Conservation (phyloP, 2,329 filamentous ascomycete genomes). For the Ophiocordyceps camponoti-saundersi region DNA sequence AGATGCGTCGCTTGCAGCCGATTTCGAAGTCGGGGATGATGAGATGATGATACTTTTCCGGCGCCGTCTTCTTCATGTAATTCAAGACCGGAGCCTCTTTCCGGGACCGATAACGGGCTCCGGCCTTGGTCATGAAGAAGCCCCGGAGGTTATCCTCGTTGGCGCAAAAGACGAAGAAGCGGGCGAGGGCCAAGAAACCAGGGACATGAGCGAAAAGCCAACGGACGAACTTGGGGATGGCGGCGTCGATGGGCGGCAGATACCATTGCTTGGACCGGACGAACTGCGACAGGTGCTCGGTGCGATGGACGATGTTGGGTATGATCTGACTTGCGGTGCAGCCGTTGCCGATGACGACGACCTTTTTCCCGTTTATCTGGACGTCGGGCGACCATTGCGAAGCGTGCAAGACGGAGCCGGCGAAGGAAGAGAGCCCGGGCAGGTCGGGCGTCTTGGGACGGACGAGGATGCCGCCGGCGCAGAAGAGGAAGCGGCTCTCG, state of each 20-base stretch:
- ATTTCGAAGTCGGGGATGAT: constrained; percentile 44
- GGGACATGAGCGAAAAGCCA: constrained; percentile 29
- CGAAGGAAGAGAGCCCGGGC: constrained; percentile 30
- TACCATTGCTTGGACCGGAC: constrained; percentile 26
- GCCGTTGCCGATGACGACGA: constrained; percentile 37
- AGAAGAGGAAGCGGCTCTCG: constrained; percentile 23
- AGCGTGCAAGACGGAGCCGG: constrained; percentile 35
- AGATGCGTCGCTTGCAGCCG: constrained; percentile 47
- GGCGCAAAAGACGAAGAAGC: constrained; percentile 22
- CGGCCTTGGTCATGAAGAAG: constrained; percentile 23
- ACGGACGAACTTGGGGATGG: constrained; percentile 5
- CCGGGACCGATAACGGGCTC: constrained; percentile 16
- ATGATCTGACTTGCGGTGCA: constrained; percentile 37
- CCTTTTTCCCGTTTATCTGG: constrained; percentile 27
- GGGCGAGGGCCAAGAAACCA: constrained; percentile 20
- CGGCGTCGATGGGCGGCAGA: constrained; percentile 12
- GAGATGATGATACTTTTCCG: constrained; percentile 42
- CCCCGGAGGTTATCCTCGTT: constrained; percentile 13
- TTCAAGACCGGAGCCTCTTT: constrained; percentile 20
- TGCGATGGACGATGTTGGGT: constrained; percentile 20
- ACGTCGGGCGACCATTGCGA: constrained; percentile 35
- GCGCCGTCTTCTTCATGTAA: constrained; percentile 25
- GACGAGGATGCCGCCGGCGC: constrained; percentile 16
- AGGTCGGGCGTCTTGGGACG: constrained; percentile 21
- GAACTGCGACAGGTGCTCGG: constrained; percentile 21